These are phyloP conservation scores for Acacia concinna DNA, from an alignment of 331 rosid genomes.

Conservation along the genomic window DNA sequence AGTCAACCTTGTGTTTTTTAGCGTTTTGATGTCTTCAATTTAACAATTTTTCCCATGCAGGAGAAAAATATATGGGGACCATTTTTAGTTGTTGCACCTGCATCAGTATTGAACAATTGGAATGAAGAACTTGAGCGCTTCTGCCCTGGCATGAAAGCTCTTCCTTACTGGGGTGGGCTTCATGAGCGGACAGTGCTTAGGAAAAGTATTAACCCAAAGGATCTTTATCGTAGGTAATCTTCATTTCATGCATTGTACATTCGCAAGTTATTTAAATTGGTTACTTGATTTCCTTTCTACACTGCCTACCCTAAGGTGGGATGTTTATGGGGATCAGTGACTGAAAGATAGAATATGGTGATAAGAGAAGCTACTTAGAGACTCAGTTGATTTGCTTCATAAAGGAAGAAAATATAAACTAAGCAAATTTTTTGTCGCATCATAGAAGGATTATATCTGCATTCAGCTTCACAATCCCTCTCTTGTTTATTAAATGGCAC, in stretches of 20 bases:
- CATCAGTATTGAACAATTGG: slow-evolving; percentile 97
- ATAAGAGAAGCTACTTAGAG: neutral
- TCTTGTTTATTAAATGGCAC: neutral
- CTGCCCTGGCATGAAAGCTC: slow-evolving; percentile 86
- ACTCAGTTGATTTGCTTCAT: neutral
- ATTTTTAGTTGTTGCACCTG: slow-evolving; percentile 95
- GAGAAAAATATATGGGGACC: slow-evolving; percentile 99
- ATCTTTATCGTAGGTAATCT: slow-evolving; percentile 82
- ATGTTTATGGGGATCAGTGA: neutral
- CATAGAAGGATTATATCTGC: neutral
- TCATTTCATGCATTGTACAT: slow-evolving; percentile 13
- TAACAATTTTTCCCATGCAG: slow-evolving; percentile 48
- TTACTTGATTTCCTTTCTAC: neutral
- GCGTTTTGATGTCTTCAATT: slow-evolving; percentile 12
- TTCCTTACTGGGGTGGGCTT: slow-evolving; percentile 97
- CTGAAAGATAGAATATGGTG: neutral
- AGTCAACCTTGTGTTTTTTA: slow-evolving; percentile 23
- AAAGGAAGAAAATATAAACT: neutral
- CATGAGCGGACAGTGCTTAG: slow-evolving; percentile 84
- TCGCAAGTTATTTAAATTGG: neutral
- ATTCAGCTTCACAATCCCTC: neutral
- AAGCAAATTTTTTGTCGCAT: neutral
- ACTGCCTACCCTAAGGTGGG: neutral
- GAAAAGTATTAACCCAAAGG: slow-evolving; percentile 89
- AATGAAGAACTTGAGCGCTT: slow-evolving; percentile 97